A percentile compares a stretch with the other conserved stretches of the same genome.
phyloP scores from a whole-genome alignment of 2,329 filamentous ascomycete species.

The Nemania sp. region DNA sequence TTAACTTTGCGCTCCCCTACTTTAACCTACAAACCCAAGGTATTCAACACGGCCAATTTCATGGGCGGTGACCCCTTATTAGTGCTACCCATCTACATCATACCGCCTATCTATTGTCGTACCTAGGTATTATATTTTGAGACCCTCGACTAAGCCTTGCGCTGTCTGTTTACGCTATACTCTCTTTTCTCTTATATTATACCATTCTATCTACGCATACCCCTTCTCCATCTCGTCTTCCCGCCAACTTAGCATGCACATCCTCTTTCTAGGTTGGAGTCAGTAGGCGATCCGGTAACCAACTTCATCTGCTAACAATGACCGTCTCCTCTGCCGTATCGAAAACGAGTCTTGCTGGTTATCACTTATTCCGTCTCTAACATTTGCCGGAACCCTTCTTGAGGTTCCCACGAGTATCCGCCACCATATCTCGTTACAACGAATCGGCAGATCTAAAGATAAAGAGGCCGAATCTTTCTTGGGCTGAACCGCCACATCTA shows the following conservation, averaged over 20 bases:
- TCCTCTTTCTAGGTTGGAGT: constrained; percentile 19
- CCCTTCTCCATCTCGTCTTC: constrained; percentile 7
- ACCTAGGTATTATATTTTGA: neutral
- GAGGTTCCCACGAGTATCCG: constrained; percentile 48
- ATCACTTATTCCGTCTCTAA: constrained; percentile 49
- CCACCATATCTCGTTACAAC: constrained; percentile 15
- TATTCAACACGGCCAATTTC: neutral
- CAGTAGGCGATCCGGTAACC: constrained; percentile 29
- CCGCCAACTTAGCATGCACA: constrained; percentile 28
- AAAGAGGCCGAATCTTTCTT: constrained; percentile 11
- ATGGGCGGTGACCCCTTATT: neutral
- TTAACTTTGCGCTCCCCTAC: constrained; percentile 8
- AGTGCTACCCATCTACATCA: neutral
- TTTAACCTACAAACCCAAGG: neutral
- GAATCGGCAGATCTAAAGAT: constrained; percentile 12
- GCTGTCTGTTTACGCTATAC: neutral
- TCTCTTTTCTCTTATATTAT: neutral
- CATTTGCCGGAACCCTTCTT: constrained; percentile 51
- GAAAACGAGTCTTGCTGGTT: constrained; percentile 47
- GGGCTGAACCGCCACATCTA: constrained; percentile 14
- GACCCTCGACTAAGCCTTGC: neutral
- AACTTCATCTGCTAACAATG: constrained; percentile 45
- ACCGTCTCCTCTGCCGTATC: constrained; percentile 47
- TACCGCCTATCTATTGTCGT: neutral
- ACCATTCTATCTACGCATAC: neutral